Conservation (phyloP, 1,284 basidiomycete species). For the Fomitopsis palustris region DNA sequence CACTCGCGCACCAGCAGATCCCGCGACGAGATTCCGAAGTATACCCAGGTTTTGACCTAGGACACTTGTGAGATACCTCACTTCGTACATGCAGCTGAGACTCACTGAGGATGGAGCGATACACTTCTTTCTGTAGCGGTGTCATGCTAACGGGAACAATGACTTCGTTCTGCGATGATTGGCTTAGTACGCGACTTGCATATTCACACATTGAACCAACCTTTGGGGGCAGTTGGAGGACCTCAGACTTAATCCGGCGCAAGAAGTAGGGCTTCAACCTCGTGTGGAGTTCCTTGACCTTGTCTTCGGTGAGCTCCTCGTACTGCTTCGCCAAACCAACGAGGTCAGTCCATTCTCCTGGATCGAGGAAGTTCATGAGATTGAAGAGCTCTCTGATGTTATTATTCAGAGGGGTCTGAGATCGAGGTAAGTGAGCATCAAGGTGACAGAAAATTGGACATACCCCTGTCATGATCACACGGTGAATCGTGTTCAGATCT, state of each 20-base stretch:
- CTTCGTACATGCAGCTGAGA: neutral
- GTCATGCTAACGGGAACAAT: constrained; percentile 93
- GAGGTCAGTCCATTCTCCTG: constrained; percentile 70
- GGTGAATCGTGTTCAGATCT: constrained; percentile 76
- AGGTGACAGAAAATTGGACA: constrained; percentile 10
- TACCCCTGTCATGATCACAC: constrained; percentile 90
- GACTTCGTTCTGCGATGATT: constrained; percentile 67
- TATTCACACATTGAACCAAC: constrained; percentile 35
- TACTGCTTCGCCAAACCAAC: constrained; percentile 69
- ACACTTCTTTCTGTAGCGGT: constrained; percentile 86
- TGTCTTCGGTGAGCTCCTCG: constrained; percentile 73
- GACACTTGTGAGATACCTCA: neutral
- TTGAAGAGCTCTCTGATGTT: constrained; percentile 95
- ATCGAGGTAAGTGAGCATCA: constrained; percentile 2
- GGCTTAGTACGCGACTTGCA: constrained; percentile 5
- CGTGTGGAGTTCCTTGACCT: constrained; percentile 76
- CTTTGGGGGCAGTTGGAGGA: constrained; percentile 89
- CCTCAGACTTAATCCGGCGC: constrained; percentile 89
- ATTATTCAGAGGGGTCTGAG: constrained; percentile 92
- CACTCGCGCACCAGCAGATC: constrained; percentile 29
- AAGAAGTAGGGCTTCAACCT: constrained; percentile 88
- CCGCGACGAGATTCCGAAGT: constrained; percentile 53
- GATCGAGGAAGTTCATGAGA: constrained; percentile 91
- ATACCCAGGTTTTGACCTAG: constrained; percentile 68
- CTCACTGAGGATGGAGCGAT: constrained; percentile 77